These are phyloP conservation scores for Sporisorium graminicola DNA, from an alignment of 1,284 basidiomycete genomes.

Conservation along the genomic window DNA sequence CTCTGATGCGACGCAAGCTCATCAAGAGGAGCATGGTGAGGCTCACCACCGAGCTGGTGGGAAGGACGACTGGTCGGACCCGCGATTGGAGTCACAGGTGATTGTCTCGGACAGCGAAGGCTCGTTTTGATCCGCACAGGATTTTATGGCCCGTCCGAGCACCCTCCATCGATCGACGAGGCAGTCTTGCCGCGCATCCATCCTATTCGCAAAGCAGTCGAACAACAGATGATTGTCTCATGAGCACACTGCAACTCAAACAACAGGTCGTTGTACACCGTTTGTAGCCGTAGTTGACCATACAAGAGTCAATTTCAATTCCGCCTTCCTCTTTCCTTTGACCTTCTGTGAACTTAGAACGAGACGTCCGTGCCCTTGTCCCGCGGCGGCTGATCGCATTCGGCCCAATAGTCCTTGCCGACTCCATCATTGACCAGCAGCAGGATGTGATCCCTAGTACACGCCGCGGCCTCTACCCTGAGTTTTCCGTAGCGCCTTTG, in stretches of 20 bases:
- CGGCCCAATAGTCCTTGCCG: conserved; percentile 23
- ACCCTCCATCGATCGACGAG: neutral
- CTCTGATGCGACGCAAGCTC: neutral
- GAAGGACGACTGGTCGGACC: neutral
- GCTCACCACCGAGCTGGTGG: neutral
- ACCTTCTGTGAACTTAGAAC: too few species aligned
- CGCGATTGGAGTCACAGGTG: neutral
- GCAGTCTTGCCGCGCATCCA: too few species aligned
- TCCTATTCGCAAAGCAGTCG: too few species aligned
- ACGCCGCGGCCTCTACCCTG: conserved; percentile 12
- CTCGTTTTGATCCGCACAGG: neutral
- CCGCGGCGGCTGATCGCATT: conserved; percentile 20
- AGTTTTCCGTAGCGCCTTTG: neutral
- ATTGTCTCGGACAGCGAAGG: neutral
- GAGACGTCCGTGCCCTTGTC: conserved; percentile 21
- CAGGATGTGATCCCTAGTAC: conserved; percentile 31
- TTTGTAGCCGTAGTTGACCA: too few species aligned
- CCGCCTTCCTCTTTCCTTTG: neutral
- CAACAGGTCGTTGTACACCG: too few species aligned
- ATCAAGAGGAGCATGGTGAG: neutral
- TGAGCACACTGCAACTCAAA: too few species aligned
- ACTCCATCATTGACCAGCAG: conserved; percentile 24
- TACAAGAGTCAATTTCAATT: too few species aligned
- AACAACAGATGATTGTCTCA: too few species aligned
- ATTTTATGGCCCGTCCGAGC: too few species aligned